Evolutionary conservation across 495 filamentous ascomycete genomes (phyloP), one percentile per base, ranked within the genome.

Genomic region (Antarctomyces pellizariae): DNA sequence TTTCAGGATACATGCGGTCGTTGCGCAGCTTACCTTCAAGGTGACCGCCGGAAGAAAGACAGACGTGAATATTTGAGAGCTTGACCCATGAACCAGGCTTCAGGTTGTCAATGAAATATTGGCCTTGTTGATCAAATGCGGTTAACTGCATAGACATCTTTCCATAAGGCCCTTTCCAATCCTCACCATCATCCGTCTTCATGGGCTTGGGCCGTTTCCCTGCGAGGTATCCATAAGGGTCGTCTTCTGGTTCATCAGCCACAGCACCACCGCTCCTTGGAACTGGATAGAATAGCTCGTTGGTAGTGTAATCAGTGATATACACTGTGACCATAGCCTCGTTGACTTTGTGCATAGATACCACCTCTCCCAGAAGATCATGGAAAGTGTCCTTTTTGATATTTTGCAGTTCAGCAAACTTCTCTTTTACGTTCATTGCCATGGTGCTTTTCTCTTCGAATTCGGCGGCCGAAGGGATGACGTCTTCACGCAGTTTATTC

Each of bases 241-340:
- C 66, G 1, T 57, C 64, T 23, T 64, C 53, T 11, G 36, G 39
- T 3, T 45, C 52, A 27, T 49, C 40, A 18, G 46, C 35, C 14
- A 46, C 42, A 6, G 46, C 40, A 7, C 42, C 36, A 11, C 43
- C 49, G 9, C 53, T 49, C 33, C 55, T 59, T 12, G 49, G 53
- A 26, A 70, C 66, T 17, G 67, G 47, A 23, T 56, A 64, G 12
- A 95, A 62, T 16, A 37, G 30, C 0, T 46, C 36, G 33, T 89
- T 74, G 13, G 57, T 42, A 5, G 83, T 90, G 46, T 90, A 97
- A 44, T 97, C 86, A 0, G 77, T 82, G 10, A 92, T 43, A 45
- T 83, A 80, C 0, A 97, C 22, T 1, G 71, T 64, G 11, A 60
- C 43, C 29, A 45, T 60, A 10, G 54, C 53, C 15, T 43, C 46